These are phyloP conservation scores for Fulvia fulva DNA, from an alignment of 2,329 filamentous ascomycete genomes.

Conservation along the genomic window DNA sequence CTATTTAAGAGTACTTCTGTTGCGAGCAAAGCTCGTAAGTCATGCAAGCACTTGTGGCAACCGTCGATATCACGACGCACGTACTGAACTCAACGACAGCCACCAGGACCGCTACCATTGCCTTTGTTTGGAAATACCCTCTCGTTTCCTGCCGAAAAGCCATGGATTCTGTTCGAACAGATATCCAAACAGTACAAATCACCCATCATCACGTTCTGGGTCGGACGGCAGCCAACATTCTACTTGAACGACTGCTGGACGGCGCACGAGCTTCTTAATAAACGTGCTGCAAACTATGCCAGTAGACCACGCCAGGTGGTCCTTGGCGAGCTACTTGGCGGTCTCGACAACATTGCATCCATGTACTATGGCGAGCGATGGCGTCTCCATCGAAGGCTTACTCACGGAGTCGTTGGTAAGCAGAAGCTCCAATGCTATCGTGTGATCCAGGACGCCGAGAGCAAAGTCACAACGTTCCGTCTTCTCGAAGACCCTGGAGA, in stretches of 20 bases:
- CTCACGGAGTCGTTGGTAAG: slow-evolving; percentile 51
- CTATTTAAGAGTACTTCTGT: too few relatives aligned
- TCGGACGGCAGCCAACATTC: slow-evolving; percentile 44
- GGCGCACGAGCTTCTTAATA: slow-evolving; percentile 45
- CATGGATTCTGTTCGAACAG: slow-evolving; percentile 42
- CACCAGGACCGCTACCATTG: slow-evolving; percentile 45
- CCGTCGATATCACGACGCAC: too few relatives aligned
- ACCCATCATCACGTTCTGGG: slow-evolving; percentile 49
- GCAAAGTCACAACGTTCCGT: too few relatives aligned
- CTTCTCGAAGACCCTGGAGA: too few relatives aligned
- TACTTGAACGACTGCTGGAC: slow-evolving; percentile 45
- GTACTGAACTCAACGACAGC: too few relatives aligned
- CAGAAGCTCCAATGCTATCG: slow-evolving; percentile 55
- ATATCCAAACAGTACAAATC: slow-evolving; percentile 42
- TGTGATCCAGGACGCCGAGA: slow-evolving; percentile 54
- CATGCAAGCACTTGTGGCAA: too few relatives aligned
- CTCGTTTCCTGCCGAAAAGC: slow-evolving; percentile 33
- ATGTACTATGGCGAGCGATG: slow-evolving; percentile 41
- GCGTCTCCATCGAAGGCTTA: slow-evolving; percentile 47
- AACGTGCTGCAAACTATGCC: slow-evolving; percentile 44
- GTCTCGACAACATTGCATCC: too few relatives aligned
- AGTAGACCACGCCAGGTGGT: slow-evolving; percentile 44
- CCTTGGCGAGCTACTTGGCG: too few relatives aligned
- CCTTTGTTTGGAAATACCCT: slow-evolving; percentile 45
- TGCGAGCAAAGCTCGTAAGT: too few relatives aligned